Percentiles rank a stretch among this genome's conserved stretches.
Conservation (phyloP, 148 eudicot species). For the Hydrangea macrophylla region DNA sequence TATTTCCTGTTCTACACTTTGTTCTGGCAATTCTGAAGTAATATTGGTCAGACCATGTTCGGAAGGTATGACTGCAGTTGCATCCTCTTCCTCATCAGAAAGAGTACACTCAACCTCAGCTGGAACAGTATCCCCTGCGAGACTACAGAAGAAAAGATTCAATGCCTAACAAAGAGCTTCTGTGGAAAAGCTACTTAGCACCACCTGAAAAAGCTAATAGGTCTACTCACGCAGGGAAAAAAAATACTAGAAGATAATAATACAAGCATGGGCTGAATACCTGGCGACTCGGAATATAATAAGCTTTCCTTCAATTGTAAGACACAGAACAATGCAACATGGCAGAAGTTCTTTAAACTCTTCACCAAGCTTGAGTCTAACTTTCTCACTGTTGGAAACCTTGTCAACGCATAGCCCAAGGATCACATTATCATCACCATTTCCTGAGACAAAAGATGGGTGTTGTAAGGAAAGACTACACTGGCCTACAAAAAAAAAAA, state of each 20-base stretch:
- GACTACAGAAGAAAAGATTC: constrained; percentile 34
- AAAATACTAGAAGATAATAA: neutral
- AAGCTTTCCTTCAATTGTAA: constrained; percentile 85
- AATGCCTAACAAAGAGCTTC: neutral
- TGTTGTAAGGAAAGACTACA: constrained; percentile 3
- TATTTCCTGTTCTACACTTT: constrained; percentile 25
- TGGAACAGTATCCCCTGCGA: constrained; percentile 38
- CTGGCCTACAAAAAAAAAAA: neutral
- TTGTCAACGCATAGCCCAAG: constrained; percentile 67
- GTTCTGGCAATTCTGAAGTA: constrained; percentile 25
- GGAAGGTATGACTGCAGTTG: constrained; percentile 22
- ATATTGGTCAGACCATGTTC: constrained; percentile 17
- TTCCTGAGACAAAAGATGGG: constrained; percentile 32
- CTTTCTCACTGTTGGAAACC: constrained; percentile 45
- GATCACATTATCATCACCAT: constrained; percentile 76
- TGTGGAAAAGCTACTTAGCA: neutral
- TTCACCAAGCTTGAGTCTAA: constrained; percentile 57
- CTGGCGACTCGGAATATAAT: constrained; percentile 73
- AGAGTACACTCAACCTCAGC: constrained; percentile 22
- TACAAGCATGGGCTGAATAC: constrained; percentile 29
- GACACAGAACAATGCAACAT: constrained; percentile 65
- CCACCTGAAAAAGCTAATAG: neutral
- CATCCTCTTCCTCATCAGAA: constrained; percentile 43
- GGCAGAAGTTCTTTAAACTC: constrained; percentile 75
- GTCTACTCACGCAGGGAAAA: neutral